Base-by-base conservation (phyloP, 768 basidiomycete species). In the Fomitopsis pulvina region DNA sequence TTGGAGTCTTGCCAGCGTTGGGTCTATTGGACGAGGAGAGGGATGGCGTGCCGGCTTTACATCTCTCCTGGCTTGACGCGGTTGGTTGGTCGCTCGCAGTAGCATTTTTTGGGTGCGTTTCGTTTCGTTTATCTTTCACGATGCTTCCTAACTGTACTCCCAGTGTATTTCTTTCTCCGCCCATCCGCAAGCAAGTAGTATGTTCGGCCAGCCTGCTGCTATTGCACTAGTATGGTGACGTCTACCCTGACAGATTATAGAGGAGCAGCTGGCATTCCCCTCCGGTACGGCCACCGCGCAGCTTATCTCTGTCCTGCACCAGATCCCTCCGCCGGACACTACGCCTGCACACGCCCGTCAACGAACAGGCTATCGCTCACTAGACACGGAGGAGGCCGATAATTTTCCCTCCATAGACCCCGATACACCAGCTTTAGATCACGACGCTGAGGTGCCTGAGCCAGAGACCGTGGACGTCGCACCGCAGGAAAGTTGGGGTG, bases 271-370 rank as follows among this genome's bases (percentile, higher is more conserved):
- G 3, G 75, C 87, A 2, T 98, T 98, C 58, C 95, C 95, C 2
- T 92, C 90, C 1, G 95, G 95, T 26, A 95, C 94, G 14, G 94
- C 94, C 1, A 98, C 95, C 1, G 94, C 94, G 4, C 94, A 96
- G 56, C 74, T 98, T 10, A 92, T 98, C 41, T 86, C 92, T 2
- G 88, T 96, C 11, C 74, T 98, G 12, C 92, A 97, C 60, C 70
- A 80, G 51, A 67, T 85, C 29, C 87, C 87, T 1, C 80, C 81
- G 26, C 83, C 86, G 1, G 76, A 82, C 14, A 73, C 79, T 1
- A 37, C 34, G 4, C 34, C 34, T 12, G 67, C 71, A n/a, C n/a
- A n/a, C 6, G 46, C 82, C n/a, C 74, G 77, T 16, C 76, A 63
- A 29, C 75, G 86, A 51, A 62, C 59, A 12, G 85, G 80, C 6